Percentiles rank a stretch among this genome's conserved stretches.
These are phyloP conservation scores for Curvularia eragrostidis DNA, from an alignment of 2,329 filamentous ascomycete genomes.

Conservation along the genomic window DNA sequence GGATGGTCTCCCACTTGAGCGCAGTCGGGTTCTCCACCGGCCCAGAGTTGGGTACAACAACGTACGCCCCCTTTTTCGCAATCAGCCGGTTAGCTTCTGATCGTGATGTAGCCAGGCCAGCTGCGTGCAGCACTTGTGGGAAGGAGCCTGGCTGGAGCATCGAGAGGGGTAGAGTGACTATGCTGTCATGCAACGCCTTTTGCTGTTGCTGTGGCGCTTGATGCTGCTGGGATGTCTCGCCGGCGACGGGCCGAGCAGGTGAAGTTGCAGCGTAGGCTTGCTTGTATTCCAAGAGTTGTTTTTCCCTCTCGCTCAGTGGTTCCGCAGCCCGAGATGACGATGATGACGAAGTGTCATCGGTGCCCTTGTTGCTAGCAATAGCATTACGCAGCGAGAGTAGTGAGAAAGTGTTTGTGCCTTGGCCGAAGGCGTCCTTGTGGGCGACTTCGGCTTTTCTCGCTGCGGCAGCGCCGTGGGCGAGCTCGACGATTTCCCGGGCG, in stretches of 20 bases:
- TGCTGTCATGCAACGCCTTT: slow-evolving; percentile 49
- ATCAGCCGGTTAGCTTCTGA: slow-evolving; percentile 67
- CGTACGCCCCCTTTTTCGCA: slow-evolving; percentile 63
- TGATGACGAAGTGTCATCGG: background rate
- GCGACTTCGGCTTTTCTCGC: slow-evolving; percentile 68
- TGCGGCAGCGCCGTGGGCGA: slow-evolving; percentile 74
- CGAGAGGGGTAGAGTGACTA: slow-evolving; percentile 66
- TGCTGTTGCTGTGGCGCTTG: background rate
- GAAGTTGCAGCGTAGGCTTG: slow-evolving; percentile 32
- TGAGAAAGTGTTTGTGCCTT: slow-evolving; percentile 41
- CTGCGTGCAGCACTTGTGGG: slow-evolving; percentile 65
- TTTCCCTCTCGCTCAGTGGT: slow-evolving; percentile 19
- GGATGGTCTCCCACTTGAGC: slow-evolving; percentile 69
- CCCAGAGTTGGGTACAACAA: slow-evolving; percentile 57
- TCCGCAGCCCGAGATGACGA: background rate
- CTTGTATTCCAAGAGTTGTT: slow-evolving; percentile 34
- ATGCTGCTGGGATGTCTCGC: slow-evolving; percentile 21
- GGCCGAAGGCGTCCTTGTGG: slow-evolving; percentile 58
- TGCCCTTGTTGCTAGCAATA: slow-evolving; percentile 15
- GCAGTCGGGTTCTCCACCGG: slow-evolving; percentile 48
- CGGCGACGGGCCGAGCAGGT: slow-evolving; percentile 20
- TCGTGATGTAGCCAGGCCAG: slow-evolving; percentile 63
- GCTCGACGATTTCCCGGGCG: slow-evolving; percentile 79
- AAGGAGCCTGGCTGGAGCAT: slow-evolving; percentile 64
- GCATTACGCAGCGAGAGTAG: slow-evolving; percentile 34